phyloP scores from a whole-genome alignment of 371 early-diverging fungal genomes.

The Phascolomyces articulosus region DNA sequence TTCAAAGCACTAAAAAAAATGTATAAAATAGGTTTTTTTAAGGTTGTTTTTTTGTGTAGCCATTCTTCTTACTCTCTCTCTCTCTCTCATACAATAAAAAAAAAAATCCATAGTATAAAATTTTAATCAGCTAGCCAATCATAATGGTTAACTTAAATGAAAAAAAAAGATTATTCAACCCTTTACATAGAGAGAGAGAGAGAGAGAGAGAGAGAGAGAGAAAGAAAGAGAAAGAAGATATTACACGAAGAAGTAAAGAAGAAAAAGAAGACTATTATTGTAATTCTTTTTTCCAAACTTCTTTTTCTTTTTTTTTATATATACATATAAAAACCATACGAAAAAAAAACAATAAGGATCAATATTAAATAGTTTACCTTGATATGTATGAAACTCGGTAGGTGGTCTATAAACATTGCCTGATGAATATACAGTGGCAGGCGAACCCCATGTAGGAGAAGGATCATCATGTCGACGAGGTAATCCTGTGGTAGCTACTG shows the following conservation, averaged over 20 bases:
- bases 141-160: conserved; percentile 6
- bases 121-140: conserved; percentile 13
- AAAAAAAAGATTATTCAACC: background rate
- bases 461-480: background rate
- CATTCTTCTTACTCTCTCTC: background rate
- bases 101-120: background rate
- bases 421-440: conserved; percentile 6
- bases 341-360: too few relatives aligned
- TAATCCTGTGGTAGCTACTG: background rate
- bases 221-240: background rate
- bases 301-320: background rate
- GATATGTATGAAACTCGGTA: conserved; percentile 5
- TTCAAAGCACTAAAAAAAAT: too few relatives aligned
- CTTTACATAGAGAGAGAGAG: background rate
- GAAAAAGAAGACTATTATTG: too few relatives aligned
- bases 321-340: too few relatives aligned
- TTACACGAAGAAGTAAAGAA: too few relatives aligned
- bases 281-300: too few relatives aligned
- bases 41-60: conserved; percentile 1
- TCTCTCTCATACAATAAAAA: too few relatives aligned
- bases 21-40: background rate
- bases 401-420: background rate
- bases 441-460: conserved; percentile 3
- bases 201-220: background rate
- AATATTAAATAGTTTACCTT: background rate